Percentiles rank a stretch among this genome's conserved stretches.
Conservation (phyloP, 495 filamentous ascomycete genomes). For the Collariella sp. region DNA sequence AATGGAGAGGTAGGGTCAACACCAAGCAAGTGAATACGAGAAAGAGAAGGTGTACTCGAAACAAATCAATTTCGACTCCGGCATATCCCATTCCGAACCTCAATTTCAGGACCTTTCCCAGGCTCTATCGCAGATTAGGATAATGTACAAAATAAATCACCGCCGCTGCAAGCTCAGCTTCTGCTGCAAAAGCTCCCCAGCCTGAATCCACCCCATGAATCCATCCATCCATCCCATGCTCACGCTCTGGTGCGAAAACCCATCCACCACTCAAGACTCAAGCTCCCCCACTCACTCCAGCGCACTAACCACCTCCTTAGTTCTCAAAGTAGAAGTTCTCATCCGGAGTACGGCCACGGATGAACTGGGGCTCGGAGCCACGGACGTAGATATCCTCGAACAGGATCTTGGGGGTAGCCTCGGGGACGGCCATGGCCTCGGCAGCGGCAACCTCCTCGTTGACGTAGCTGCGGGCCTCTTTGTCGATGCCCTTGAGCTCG, state of each 20-base stretch:
- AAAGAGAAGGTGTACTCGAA: background rate
- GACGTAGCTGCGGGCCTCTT: conserved; percentile 73
- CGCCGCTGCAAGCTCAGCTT: too few relatives aligned
- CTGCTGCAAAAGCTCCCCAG: background rate
- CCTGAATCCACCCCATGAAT: background rate
- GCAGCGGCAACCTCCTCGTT: conserved; percentile 86
- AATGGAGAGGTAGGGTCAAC: too few relatives aligned
- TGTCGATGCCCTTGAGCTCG: conserved; percentile 94
- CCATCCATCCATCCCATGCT: too few relatives aligned
- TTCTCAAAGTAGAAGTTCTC: conserved; percentile 78
- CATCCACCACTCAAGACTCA: background rate
- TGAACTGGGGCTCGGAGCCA: conserved; percentile 81
- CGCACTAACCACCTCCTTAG: background rate
- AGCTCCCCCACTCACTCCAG: background rate
- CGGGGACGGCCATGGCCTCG: conserved; percentile 75
- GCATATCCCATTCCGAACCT: conserved; percentile 8
- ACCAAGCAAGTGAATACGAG: too few relatives aligned
- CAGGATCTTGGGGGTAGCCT: conserved; percentile 65
- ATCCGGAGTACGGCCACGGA: conserved; percentile 82
- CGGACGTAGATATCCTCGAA: conserved; percentile 97
- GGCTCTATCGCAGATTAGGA: conserved; percentile 21
- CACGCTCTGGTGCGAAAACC: background rate
- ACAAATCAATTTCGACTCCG: background rate
- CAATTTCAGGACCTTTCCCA: conserved; percentile 17
- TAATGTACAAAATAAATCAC: conserved; percentile 7